Percentiles rank a stretch among this genome's conserved stretches.
Evolutionary conservation across 345 rosid genomes (phyloP).

Genomic region (Corchorus capsularis): DNA sequence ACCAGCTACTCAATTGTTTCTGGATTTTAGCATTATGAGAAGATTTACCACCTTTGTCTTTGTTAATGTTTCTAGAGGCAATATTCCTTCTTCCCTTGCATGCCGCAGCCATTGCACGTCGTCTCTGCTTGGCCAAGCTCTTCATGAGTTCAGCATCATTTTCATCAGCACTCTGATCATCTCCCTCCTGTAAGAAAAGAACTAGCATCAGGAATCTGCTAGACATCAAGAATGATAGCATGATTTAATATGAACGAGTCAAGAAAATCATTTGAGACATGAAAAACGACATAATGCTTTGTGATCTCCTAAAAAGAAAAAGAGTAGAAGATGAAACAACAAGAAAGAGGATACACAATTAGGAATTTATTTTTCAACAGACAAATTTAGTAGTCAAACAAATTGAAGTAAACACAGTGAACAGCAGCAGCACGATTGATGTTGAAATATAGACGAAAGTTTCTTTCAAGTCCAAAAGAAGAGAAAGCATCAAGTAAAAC

Average conservation of each 20-base stretch:
- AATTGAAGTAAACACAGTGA: background rate
- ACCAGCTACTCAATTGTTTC: conserved; percentile 50
- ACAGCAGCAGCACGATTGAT: background rate
- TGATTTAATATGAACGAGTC: background rate
- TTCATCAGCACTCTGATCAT: conserved; percentile 23
- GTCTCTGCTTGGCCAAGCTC: conserved; percentile 73
- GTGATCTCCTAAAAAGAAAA: no score
- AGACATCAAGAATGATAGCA: background rate
- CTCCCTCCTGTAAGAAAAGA: conserved; percentile 34
- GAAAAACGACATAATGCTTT: background rate
- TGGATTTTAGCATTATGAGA: conserved; percentile 68
- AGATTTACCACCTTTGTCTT: conserved; percentile 78
- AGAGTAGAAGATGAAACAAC: background rate
- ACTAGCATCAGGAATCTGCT: background rate
- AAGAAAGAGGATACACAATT: background rate
- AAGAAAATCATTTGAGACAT: background rate
- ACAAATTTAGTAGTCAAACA: background rate
- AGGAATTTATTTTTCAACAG: background rate
- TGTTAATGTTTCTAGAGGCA: conserved; percentile 82
- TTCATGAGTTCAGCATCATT: conserved; percentile 55
- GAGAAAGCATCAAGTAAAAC: background rate
- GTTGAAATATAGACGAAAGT: background rate
- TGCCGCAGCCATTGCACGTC: conserved; percentile 66
- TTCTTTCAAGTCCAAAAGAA: background rate
- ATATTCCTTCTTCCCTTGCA: conserved; percentile 52